Base-by-base conservation (phyloP, 1,284 basidiomycete genomes). In the Fomitopsis pinicola region DNA sequence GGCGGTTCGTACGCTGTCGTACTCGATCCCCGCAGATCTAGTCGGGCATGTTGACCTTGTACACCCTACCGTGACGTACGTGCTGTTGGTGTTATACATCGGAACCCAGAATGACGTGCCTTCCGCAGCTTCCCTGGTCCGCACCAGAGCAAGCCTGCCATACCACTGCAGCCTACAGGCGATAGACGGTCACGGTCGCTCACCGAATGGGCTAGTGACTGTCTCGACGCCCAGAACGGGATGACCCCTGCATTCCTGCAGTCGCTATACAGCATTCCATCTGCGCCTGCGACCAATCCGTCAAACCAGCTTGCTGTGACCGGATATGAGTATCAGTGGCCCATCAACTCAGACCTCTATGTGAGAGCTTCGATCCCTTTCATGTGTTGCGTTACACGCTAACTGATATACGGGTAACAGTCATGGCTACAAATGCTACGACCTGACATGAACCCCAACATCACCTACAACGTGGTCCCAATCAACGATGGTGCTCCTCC, bases 231-330 rank as follows among this genome's bases (percentile, higher is more conserved):
- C 48, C 33, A 45, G 53, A 5, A 35, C 10, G n/a, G 9, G n/a
- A n/a, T 59, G 14, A 30, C 26, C 17, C 84, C 84, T 15, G 71
- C 80, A 1, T 88, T 85, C 66, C 68, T 88, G 57, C 73, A 80
- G 59, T 76, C 75, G 3, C 66, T 87, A 44, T 88, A 87, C 69
- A 83, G 82, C 10, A 73, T 75, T 15, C 66, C 67, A 3, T 85
- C 85, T 61, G 76, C 78, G 0, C 80, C 81, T 1, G 67, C 70
- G 8, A 75, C 80, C 5, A 75, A 77, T 0, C 67, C 64, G 19
- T 71, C 67, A 36, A 86, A 84, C 68, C 78, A 72, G 35, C 75
- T 87, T 42, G 85, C 82, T 59, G 77, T 87, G 59, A 80, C 80
- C 26, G 85, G 85, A 15, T 86, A 84, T 66, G 77, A 86, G n/a